These are phyloP conservation scores for Saccharum hybrid DNA, from an alignment of 202 grass and related monocot species.

Conservation along the genomic window DNA sequence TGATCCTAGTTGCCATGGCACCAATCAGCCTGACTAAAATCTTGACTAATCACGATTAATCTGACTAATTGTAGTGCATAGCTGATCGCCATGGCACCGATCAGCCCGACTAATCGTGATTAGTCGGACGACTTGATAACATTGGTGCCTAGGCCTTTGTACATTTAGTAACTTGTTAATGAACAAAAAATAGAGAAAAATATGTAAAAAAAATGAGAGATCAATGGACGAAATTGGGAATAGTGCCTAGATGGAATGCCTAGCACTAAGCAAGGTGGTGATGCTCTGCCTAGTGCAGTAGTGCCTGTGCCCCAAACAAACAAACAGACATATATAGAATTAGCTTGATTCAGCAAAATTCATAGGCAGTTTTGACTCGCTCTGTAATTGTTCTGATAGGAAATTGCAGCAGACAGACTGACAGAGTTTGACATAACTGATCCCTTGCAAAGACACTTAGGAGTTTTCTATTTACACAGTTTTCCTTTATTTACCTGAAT, in stretches of 20 bases:
- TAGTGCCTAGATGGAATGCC: not conserved
- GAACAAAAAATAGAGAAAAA: not conserved
- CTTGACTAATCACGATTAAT: too few species aligned
- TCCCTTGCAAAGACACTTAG: not conserved
- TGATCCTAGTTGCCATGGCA: too few species aligned
- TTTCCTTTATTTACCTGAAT: not conserved
- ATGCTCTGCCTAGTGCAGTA: not conserved
- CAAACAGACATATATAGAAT: not conserved
- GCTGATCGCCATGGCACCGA: too few species aligned
- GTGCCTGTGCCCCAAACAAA: not conserved
- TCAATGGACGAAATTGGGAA: not conserved
- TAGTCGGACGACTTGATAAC: too few species aligned
- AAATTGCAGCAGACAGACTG: not conserved
- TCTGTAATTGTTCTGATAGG: not conserved
- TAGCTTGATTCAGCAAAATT: slow-evolving; percentile 6
- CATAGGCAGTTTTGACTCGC: not conserved
- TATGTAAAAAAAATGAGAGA: not conserved
- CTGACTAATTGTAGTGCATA: too few species aligned
- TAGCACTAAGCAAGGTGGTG: not conserved
- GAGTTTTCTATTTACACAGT: not conserved
- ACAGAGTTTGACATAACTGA: not conserved
- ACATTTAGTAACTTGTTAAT: not conserved
- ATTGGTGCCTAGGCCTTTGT: not conserved
- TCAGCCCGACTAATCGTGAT: too few species aligned
- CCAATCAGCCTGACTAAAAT: too few species aligned